A percentile compares a stretch with the other conserved stretches of the same genome.
Conservation (phyloP, 257 asterid species). For the Solanum chiquidenum region DNA sequence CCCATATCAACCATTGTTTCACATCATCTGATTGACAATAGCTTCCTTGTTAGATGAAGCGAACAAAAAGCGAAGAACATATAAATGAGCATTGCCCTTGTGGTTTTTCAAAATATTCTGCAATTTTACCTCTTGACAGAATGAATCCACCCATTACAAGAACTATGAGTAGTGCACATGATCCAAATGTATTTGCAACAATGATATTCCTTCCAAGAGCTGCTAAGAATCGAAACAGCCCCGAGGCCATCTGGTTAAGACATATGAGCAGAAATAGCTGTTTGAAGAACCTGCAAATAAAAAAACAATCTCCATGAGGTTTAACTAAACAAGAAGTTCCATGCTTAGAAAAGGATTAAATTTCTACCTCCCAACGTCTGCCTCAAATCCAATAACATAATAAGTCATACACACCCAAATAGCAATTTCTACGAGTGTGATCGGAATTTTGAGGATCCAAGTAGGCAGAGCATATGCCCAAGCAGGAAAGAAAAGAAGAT, state of each 20-base stretch:
- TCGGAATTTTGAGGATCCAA: constrained; percentile 59
- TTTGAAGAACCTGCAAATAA: constrained; percentile 6
- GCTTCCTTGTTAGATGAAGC: not conserved
- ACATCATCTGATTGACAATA: constrained; percentile 25
- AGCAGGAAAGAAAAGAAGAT: constrained; percentile 62
- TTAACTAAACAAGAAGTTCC: not conserved
- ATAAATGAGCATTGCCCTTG: not conserved
- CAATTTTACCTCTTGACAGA: constrained; percentile 47
- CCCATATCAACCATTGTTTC: constrained; percentile 70
- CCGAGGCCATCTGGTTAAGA: constrained; percentile 3
- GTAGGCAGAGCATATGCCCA: constrained; percentile 73
- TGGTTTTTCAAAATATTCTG: not conserved
- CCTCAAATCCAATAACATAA: constrained; percentile 42
- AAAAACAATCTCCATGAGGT: not conserved
- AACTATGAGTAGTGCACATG: constrained; percentile 3
- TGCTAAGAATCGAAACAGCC: constrained; percentile 2
- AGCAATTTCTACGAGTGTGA: constrained; percentile 31
- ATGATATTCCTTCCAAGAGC: constrained; percentile 11
- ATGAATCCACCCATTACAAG: constrained; percentile 23
- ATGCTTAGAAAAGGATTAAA: not conserved
- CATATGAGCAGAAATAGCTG: not conserved
- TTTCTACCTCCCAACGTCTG: constrained; percentile 23
- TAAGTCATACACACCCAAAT: constrained; percentile 34
- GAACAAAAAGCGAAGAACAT: not conserved
- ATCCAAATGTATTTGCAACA: constrained; percentile 8